Evolutionary conservation across 192 early-diverging fungal genomes (phyloP), one percentile per base, ranked within the genome.

Genomic region (Funneliformis mosseae): DNA sequence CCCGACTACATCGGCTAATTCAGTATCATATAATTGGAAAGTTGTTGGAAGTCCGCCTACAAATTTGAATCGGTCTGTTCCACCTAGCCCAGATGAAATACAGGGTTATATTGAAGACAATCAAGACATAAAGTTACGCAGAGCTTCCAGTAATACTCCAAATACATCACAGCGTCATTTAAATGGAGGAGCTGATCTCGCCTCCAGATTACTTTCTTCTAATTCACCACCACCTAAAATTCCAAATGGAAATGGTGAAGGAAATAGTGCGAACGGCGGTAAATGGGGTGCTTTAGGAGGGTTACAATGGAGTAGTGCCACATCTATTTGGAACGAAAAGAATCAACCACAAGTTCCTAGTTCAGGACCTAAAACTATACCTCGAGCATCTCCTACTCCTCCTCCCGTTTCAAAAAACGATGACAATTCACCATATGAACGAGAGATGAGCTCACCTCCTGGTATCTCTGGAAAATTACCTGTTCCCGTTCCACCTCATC

Each of bases 1-100:
- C 5, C 76, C 76, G 21, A 77, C 76, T 25, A 77, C 81, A 21
- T 79, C 76, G 0, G 28, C 62, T 21, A 74, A 62, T 68, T 23
- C 16, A 9, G 72, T 72, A n/a, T 18, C 74, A 45, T 38, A 18
- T 25, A 68, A 76, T 82, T 92, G 91, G 91, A 92, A 89, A 74
- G 81, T 83, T 55, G 88, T 90, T 42, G 90, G 89, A n/a, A 89
- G 84, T 81, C 91, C 91, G 8, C 89, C 91, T 16, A 83, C 88
- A 38, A 59, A 82, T 33, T 73, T 82, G 25, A 81, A 86, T 8
- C 75, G 84, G 8, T 87, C 91, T 11, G 83, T 86, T 18, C 86
- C 88, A 23, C 74, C 18, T 38, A 61, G 62, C 43, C 41, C 76
- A 33, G 76, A 77, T n/a, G 76, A 77, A 28, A 41, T 39, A 43